Percentiles rank a stretch among this genome's conserved stretches.
phyloP scores from a whole-genome alignment of 202 grass and related monocot species.

The Miscanthus sacchariflorus region DNA sequence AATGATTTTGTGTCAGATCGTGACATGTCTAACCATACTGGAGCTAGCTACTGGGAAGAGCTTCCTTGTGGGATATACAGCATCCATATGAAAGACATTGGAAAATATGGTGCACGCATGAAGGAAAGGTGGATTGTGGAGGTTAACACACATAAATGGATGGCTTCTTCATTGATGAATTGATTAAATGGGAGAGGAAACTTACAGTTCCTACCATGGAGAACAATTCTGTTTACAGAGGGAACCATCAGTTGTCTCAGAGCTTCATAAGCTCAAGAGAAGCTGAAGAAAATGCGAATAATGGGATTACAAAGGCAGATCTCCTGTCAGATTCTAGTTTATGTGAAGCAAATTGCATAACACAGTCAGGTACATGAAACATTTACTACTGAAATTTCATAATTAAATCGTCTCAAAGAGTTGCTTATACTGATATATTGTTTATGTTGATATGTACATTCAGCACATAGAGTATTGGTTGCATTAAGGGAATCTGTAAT shows the following conservation, averaged over 20 bases:
- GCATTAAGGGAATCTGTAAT: slow-evolving; percentile 83
- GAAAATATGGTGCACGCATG: slow-evolving; percentile 17
- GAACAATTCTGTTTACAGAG: slow-evolving; percentile 33
- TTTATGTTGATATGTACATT: slow-evolving; percentile 46
- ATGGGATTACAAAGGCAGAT: background rate
- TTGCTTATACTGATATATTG: slow-evolving; percentile 41
- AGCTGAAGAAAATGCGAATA: slow-evolving; percentile 41
- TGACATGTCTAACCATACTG: slow-evolving; percentile 31
- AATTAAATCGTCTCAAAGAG: slow-evolving; percentile 3
- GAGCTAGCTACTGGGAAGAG: slow-evolving; percentile 77
- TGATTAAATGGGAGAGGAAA: slow-evolving; percentile 82
- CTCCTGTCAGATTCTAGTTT: slow-evolving; percentile 35
- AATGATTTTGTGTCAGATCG: slow-evolving; percentile 44
- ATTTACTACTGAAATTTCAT: slow-evolving; percentile 30
- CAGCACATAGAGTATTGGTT: slow-evolving; percentile 66
- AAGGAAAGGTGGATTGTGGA: slow-evolving; percentile 48
- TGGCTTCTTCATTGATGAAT: slow-evolving; percentile 59
- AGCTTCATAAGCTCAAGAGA: slow-evolving; percentile 30
- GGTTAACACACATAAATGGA: slow-evolving; percentile 72
- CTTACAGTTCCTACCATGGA: slow-evolving; percentile 49
- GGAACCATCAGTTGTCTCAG: slow-evolving; percentile 19
- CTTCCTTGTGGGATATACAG: slow-evolving; percentile 89
- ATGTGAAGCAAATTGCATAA: slow-evolving; percentile 41
- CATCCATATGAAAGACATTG: slow-evolving; percentile 55
- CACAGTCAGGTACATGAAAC: slow-evolving; percentile 43